Evolutionary conservation across 108 stramenopile species (phyloP), one percentile per base, ranked within the genome.

Genomic region (Chaetoceros tenuissimus): DNA sequence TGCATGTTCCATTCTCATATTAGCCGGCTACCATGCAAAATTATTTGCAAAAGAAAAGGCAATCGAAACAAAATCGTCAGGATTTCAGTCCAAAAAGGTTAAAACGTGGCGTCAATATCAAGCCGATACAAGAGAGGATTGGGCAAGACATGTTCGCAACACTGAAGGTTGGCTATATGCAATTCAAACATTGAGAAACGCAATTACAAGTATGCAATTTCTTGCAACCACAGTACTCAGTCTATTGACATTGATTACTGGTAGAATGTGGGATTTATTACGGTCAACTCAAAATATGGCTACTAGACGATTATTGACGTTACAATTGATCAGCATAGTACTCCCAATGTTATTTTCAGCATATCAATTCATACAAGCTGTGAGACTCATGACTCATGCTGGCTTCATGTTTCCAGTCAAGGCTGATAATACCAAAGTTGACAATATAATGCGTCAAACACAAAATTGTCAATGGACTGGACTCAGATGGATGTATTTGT

Each of bases 361-460:
- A 24, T 51, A 59, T 51, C 25, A 59, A 27, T 59, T 59, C 20
- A n/a, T 59, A 7, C n/a, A n/a, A n/a, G n/a, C n/a, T n/a, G 60
- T 45, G 7, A 53, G 60, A 16, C 16, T 62, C 0, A 62, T 62
- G 60, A 62, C 60, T 5, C 60, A 62, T 30, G 51, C 52, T 1
- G 60, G 60, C 17, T 62, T 62, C 24, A 62, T 62, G 60, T 62
- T 62, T 17, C 60, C 60, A 5, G 60, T 62, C 10, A n/a, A n/a
- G n/a, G 31, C 21, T 13, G 55, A 62, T 13, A 29, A 23, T 24
- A 30, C 53, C 60, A 54, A 55, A 23, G 60, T 62, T 24, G 60
- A 62, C 29, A 25, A 55, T 20, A 62, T 62, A 16, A 62, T 62
- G 60, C 25, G 60, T 30, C 54, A 62, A 46, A 46, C 53, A 22